Evolutionary conservation across 192 early-diverging fungal genomes (phyloP), one percentile per base, ranked within the genome.

Genomic region (Kickxella alabastrina): DNA sequence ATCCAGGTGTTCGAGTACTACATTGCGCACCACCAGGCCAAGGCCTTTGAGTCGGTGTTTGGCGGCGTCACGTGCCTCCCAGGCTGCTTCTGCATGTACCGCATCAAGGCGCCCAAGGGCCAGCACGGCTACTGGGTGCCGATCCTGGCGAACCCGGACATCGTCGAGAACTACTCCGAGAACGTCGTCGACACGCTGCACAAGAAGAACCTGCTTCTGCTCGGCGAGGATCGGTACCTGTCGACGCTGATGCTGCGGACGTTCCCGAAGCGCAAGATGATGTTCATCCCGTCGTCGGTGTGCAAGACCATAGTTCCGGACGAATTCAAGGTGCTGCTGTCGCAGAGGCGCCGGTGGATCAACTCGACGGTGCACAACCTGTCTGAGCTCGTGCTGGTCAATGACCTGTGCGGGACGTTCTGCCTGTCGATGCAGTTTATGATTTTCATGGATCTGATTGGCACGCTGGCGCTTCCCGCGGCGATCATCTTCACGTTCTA

Each of bases 181-280:
- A 90, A 89, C 66, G 82, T 88, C 6, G 90, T 92, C 6, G 84
- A 89, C 35, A 88, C 89, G 41, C 79, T 97, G 26, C 92, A 94
- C 80, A 89, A 90, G 58, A 97, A 97, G 81, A 94, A 97, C 58
- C 68, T 94, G 71, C 61, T 92, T 44, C 73, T 95, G 22, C 79
- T 95, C n/a, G 92, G 92, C 28, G 94, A 97, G 68, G 94, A 97
- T 77, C 91, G 94, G 25, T 97, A 87, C 77, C 78, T 97, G 50
- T 83, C 92, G 10, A 95, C 92, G n/a, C 83, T 97, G 21, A 92
- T 97, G 92, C 75, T 97, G 50, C 62, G 82, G 13, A 91, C 86
- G 15, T 97, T 97, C 80, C 92, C 94, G 31, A 89, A 92, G 56
- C 89, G 94, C 44, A 87, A 92, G 65, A 91, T 92, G 86, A 83